These are phyloP conservation scores for Colletotrichum sp. DNA, from an alignment of 2,329 filamentous ascomycete genomes.

Conservation along the genomic window DNA sequence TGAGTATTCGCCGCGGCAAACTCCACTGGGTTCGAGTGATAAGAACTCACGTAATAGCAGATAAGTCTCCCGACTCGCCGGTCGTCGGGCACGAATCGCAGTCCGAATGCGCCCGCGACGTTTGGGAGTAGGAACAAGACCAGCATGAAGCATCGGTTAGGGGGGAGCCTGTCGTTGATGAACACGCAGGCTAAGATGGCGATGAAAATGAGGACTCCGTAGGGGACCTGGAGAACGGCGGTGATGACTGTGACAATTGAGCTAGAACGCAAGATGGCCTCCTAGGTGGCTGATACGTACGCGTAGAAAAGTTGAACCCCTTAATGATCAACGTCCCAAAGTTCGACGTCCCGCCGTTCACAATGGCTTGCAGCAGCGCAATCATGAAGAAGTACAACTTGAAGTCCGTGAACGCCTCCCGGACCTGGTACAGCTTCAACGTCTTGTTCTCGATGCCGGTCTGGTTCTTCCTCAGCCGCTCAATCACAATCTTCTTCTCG, in stretches of 20 bases:
- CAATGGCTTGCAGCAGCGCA: neutral
- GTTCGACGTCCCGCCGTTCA: neutral
- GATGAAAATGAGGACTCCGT: neutral
- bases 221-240: rapidly evolving
- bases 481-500: neutral
- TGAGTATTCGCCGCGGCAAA: neutral
- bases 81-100: neutral
- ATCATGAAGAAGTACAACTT: neutral
- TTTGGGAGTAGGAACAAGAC: neutral
- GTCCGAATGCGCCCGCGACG: neutral
- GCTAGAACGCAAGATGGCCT: rapidly evolving
- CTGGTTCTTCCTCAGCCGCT: neutral
- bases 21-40: neutral
- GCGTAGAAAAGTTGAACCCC: neutral
- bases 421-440: neutral
- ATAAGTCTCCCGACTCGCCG: neutral
- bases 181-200: neutral
- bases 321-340: neutral
- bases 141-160: neutral
- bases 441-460: neutral
- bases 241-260: neutral
- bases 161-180: neutral
- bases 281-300: neutral
- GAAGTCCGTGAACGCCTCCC: neutral
- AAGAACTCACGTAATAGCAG: neutral